These are phyloP conservation scores for Podila epigama DNA, from an alignment of 192 early-diverging fungal genomes.

Conservation along the genomic window DNA sequence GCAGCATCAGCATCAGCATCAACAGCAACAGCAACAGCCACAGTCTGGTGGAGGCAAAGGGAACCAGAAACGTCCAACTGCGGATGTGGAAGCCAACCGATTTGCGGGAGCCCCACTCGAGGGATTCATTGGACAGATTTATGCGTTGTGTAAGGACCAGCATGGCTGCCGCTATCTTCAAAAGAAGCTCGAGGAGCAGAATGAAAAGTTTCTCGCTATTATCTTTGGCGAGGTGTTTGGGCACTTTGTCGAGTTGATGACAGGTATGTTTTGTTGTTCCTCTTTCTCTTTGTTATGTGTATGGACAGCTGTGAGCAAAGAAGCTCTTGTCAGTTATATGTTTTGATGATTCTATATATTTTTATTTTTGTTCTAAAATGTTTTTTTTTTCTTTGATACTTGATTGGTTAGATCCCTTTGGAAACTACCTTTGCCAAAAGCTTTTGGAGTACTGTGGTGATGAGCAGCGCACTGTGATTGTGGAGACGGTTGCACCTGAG, in stretches of 20 bases:
- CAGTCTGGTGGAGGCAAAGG: conserved; percentile 31
- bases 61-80: conserved; percentile 36
- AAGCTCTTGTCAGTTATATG: no score
- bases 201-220: conserved; percentile 64
- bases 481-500: conserved; percentile 74
- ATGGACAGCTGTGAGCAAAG: no score
- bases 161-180: conserved; percentile 89
- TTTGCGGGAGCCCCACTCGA: conserved; percentile 73
- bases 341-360: no score
- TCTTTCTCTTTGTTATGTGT: background rate
- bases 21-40: conserved; percentile 31
- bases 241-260: conserved; percentile 84
- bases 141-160: conserved; percentile 86
- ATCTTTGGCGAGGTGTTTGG: conserved; percentile 82
- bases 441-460: conserved; percentile 85
- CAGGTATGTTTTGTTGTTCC: conserved; percentile 55
- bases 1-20: conserved; percentile 25
- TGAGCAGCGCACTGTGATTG: conserved; percentile 75
- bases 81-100: conserved; percentile 63
- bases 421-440: conserved; percentile 93
- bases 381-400: background rate
- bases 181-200: conserved; percentile 83
- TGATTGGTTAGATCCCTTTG: conserved; percentile 80
- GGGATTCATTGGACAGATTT: conserved; percentile 76
- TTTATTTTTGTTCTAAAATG: background rate